Evolutionary conservation across 2,329 filamentous ascomycete species (phyloP), one percentile per base, ranked within the genome.

Genomic region (Zymoseptoria passerinii): DNA sequence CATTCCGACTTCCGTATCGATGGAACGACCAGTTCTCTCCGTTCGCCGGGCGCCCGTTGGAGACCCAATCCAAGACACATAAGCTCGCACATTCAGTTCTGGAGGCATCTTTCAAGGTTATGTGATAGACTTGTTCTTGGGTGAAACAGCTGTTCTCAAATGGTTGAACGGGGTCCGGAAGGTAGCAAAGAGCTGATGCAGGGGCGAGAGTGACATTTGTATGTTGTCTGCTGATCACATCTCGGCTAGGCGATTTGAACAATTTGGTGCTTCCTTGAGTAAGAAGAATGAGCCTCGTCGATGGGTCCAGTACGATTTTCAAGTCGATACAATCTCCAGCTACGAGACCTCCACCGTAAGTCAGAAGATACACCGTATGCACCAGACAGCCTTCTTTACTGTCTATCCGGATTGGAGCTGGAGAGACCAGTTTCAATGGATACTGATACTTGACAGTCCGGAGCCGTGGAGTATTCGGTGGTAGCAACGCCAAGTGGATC

Each of bases 31-130:
- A 99, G 63, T 90, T 81, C 75, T 99, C 94, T 23, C 91, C 92
- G 52, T 89, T 83, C 4, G 94, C 92, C 4, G 81, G 83, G 18
- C 94, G 84, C 7, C 94, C 94, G 69, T 92, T 89, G 1, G 86
- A 95, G 6, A 97, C 91, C 94, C 94, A 99, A 73, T 99, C 94
- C 51, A 96, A 77, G 1, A 95, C 80, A 70, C 91, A 95, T 13
- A 97, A 75, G 48, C 87, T 75, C 57, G 64, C 60, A 40, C n/a
- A 68, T 56, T 48, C 20, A 13, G 28, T 8, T 2, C 50, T 54
- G 8, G 29, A 16, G 8, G 56, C 49, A 2, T 50, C 28, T 6
- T 65, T 53, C 3, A 69, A 40, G n/a, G 60, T 59, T n/a, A 64
- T 59, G 35, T 81, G 81, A 73, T 96, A 96, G 19, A 84, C 81